These are phyloP conservation scores for Colletotrichum trifolii DNA, from an alignment of 2,329 filamentous ascomycete species.

Conservation along the genomic window DNA sequence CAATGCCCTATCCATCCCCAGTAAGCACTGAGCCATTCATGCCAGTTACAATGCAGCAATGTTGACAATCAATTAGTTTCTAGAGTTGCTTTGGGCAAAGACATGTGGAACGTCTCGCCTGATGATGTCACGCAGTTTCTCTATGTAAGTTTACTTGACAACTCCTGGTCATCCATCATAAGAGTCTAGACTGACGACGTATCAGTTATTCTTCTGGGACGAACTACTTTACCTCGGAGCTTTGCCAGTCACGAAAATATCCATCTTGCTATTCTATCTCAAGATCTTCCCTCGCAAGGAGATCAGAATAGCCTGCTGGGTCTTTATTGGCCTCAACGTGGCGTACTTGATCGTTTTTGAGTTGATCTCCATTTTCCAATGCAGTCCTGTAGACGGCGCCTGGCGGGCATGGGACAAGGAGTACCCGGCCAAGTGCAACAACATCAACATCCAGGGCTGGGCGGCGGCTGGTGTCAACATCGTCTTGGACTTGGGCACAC, in stretches of 20 bases:
- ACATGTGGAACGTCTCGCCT: slow-evolving; percentile 49
- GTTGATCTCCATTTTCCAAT: slow-evolving; percentile 42
- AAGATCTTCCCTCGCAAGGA: slow-evolving; percentile 44
- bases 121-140: slow-evolving; percentile 43
- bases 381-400: slow-evolving; percentile 21
- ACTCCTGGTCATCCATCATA: accelerated
- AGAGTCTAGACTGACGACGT: neutral
- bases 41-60: slow-evolving; percentile 17
- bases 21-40: neutral
- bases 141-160: slow-evolving; percentile 38
- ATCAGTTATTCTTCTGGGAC: slow-evolving; percentile 43
- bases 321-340: slow-evolving; percentile 41
- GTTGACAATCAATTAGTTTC: slow-evolving; percentile 40
- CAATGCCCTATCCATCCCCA: slow-evolving; percentile 21
- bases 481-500: slow-evolving; percentile 45
- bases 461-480: slow-evolving; percentile 46
- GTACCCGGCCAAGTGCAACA: slow-evolving; percentile 41
- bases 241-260: slow-evolving; percentile 45
- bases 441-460: slow-evolving; percentile 46
- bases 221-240: slow-evolving; percentile 46
- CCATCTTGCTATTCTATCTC: slow-evolving; percentile 47
- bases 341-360: slow-evolving; percentile 42
- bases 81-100: slow-evolving; percentile 46
- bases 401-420: slow-evolving; percentile 42
- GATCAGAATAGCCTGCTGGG: slow-evolving; percentile 42